Percentiles rank a stretch among this genome's conserved stretches.
These are phyloP conservation scores for Phytophthora sp. DNA, from an alignment of 352 stramenopile species.

Conservation along the genomic window DNA sequence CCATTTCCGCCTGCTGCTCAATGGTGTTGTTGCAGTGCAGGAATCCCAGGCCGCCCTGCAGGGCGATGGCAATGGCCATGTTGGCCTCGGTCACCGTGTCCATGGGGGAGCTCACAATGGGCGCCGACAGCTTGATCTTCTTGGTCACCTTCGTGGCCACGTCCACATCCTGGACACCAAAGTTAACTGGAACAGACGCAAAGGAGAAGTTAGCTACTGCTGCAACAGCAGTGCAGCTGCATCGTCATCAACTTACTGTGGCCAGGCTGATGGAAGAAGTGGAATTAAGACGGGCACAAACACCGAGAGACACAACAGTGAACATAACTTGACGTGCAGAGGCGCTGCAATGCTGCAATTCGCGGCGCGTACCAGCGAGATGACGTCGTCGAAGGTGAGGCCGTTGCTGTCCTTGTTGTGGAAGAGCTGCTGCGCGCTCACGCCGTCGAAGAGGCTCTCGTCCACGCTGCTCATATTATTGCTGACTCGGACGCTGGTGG, in stretches of 20 bases:
- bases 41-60: conserved; percentile 98
- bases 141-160: conserved; percentile 88
- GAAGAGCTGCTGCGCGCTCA: conserved; percentile 79
- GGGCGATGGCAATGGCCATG: conserved; percentile 99
- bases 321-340: conserved; percentile 12
- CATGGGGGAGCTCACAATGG: conserved; percentile 98
- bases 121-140: conserved; percentile 94
- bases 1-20: conserved; percentile 93
- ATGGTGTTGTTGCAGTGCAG: conserved; percentile 98
- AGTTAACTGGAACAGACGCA: conserved; percentile 72
- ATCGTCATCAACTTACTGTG: conserved; percentile 53
- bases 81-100: conserved; percentile 98
- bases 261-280: conserved; percentile 42
- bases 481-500: not conserved
- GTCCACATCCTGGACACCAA: conserved; percentile 94
- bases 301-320: conserved; percentile 8
- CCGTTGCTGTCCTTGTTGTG: conserved; percentile 68
- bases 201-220: not conserved
- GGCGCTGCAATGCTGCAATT: not conserved
- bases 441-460: conserved; percentile 63
- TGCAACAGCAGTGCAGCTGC: not conserved
- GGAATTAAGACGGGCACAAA: not conserved
- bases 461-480: conserved; percentile 25
- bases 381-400: conserved; percentile 89
- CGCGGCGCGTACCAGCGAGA: conserved; percentile 64